Base-by-base conservation (phyloP, 2,329 filamentous ascomycete genomes). In the Penicillium concentricum region DNA sequence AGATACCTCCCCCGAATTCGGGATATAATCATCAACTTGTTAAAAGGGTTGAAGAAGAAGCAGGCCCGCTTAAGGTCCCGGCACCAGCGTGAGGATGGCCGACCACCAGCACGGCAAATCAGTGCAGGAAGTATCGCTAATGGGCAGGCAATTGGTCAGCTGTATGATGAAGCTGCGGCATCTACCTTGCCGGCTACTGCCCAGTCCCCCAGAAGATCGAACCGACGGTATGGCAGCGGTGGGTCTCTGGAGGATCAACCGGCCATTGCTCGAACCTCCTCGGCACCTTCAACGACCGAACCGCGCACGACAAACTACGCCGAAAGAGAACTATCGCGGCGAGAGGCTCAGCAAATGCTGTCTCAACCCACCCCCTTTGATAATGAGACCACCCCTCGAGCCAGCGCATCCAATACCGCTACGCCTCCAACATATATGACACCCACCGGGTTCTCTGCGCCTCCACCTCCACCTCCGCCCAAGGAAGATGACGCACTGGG, bases 1-100 rank as follows among this genome's bases (percentile, higher is more conserved):
- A 90, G 89, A 72, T 99, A 96, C 73, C 80, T 99, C 32, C 94
- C 94, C 0, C 86, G 90, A 57, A 99, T 99, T 73, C 87, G 94
- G 67, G 94, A 99, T 74, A 99, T 99, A 69, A 99, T 99, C 71
- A 97, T 99, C 75, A 97, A 96, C 72, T 81, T 99, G 30, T 83
- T 99, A 9, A 94, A 99, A 72, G 94, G 94, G 2, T 78, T 99
- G 61, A 99, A 99, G 79, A 88, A 93, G 75, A 99, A 99, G 74
- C 94, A 99, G 72, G 92, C 96, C 70, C 91, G 92, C 67, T 77
- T 99, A 68, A 79, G 85, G 43, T 83, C 84, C 60, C 81, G 82
- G 58, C 79, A 79, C 57, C 75, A 79, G 52, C 76, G 78, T 62
- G 79, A 82, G 53, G 76, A 84, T 51, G 79, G 72, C 51, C 74